Evolutionary conservation across 2,329 filamentous ascomycete genomes (phyloP), one percentile per base, ranked within the genome.

Genomic region (Capronia coronata): DNA sequence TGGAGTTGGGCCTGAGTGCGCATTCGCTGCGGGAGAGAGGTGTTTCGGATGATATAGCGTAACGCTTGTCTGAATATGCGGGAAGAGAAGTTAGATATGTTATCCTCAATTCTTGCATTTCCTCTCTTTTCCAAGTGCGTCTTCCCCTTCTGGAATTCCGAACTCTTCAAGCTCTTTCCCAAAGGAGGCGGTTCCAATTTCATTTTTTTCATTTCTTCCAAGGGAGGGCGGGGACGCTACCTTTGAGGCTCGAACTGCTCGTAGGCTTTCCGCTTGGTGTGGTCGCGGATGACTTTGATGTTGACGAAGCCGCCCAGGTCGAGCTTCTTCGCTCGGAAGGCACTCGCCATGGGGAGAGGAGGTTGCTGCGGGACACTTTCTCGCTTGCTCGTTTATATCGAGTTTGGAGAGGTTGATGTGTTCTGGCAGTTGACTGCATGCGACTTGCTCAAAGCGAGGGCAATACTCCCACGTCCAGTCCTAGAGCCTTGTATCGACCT

Each of bases 221-320:
- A 21, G 37, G 18, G 14, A 22, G 19, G 6, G 23, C 38, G 13
- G 25, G n/a, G 35, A 25, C 21, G 6, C 16, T 75, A 94, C 90
- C 91, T 84, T 72, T 96, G 86, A 3, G 89, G 81, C 74, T 98
- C 93, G 65, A 84, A 75, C 66, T 88, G 77, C 65, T 85, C 86
- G 64, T 90, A 96, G 51, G 89, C 87, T 73, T 94, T 91, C 63
- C 93, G 86, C 80, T 97, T 98, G 48, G 89, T 90, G 73, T 97
- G 88, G 70, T 98, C 93, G 63, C 93, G 87, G 66, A 98, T 85
- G 59, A 87, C 79, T 60, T 84, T 84, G 67, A 84, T 80, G 65
- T 96, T 96, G 72, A 94, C 70, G 65, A 86, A 95, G 67, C 87
- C 87, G 67, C 86, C 83, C 60, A 97, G 73, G 62, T 97, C 89